Conservation (phyloP, 169 alveolate species). For the Babesia sp. region DNA sequence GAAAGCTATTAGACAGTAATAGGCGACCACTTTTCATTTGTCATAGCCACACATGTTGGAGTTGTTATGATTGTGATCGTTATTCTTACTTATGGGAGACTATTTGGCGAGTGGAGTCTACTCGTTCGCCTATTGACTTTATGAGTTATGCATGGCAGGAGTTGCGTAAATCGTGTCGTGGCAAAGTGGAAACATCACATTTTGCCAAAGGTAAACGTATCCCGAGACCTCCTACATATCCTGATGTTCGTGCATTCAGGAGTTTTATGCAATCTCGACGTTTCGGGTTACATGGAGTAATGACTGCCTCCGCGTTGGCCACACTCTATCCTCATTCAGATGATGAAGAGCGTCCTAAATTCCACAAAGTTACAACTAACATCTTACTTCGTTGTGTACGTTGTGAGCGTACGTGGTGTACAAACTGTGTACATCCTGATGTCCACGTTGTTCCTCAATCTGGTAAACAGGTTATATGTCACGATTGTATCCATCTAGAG, state of each 20-base stretch:
- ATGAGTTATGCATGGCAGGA: conserved; percentile 49
- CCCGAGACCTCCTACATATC: conserved; percentile 48
- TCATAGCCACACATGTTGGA: conserved; percentile 68
- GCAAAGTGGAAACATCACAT: conserved; percentile 65
- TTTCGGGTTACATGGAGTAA: neutral
- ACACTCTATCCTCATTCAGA: conserved; percentile 45
- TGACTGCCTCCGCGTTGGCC: neutral
- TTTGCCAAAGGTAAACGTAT: conserved; percentile 56
- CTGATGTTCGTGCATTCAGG: conserved; percentile 45
- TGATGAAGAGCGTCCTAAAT: conserved; percentile 47
- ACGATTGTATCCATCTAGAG: conserved; percentile 63
- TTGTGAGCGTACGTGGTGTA: conserved; percentile 71
- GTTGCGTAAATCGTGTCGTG: conserved; percentile 57
- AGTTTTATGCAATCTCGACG: conserved; percentile 38
- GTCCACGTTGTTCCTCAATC: conserved; percentile 55
- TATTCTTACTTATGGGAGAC: conserved; percentile 65
- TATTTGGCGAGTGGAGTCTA: conserved; percentile 57
- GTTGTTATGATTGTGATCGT: conserved; percentile 69
- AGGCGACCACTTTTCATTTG: conserved; percentile 58
- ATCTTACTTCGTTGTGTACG: conserved; percentile 46
- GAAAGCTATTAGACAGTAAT: conserved; percentile 25
- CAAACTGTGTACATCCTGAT: conserved; percentile 64
- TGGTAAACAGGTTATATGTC: conserved; percentile 63
- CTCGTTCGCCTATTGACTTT: neutral
- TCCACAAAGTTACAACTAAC: conserved; percentile 42